Percentiles rank a stretch among this genome's conserved stretches.
phyloP scores from a whole-genome alignment of 1,139 yeast species.

The Saccharomyces hybrid region DNA sequence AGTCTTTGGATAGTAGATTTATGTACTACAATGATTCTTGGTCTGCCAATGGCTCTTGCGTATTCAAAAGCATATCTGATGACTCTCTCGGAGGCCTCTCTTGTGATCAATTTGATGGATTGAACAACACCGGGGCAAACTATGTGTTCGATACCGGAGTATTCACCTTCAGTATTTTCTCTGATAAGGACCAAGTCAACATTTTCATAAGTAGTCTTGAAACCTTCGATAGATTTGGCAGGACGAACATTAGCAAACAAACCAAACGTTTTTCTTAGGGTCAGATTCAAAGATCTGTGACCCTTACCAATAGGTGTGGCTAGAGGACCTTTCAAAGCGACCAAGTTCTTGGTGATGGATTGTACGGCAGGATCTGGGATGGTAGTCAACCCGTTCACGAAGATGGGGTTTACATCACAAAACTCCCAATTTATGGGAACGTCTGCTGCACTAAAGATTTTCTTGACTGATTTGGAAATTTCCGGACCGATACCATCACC shows the following conservation, averaged over 20 bases:
- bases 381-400: constrained; percentile 89
- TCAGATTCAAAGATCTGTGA: constrained; percentile 93
- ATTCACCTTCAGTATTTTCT: constrained; percentile 99
- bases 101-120: constrained; percentile 93
- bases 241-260: constrained; percentile 97
- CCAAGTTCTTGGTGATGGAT: constrained; percentile 84
- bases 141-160: constrained; percentile 97
- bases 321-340: constrained; percentile 94
- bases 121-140: constrained; percentile 98
- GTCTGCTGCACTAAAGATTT: constrained; percentile 83
- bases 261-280: constrained; percentile 93
- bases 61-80: constrained; percentile 95
- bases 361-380: constrained; percentile 90
- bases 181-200: constrained; percentile 95
- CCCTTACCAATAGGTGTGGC: constrained; percentile 99
- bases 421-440: constrained; percentile 97
- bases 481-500: constrained; percentile 99
- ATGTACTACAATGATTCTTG: constrained; percentile 90
- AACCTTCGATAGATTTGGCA: constrained; percentile 88
- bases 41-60: constrained; percentile 83
- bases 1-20: constrained; percentile 97
- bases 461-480: constrained; percentile 87
- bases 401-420: constrained; percentile 90
- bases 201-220: constrained; percentile 87
- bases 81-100: constrained; percentile 92